Evolutionary conservation across 768 basidiomycete genomes (phyloP), one percentile per base, ranked within the genome.

Genomic region (Suillus hirtellus): DNA sequence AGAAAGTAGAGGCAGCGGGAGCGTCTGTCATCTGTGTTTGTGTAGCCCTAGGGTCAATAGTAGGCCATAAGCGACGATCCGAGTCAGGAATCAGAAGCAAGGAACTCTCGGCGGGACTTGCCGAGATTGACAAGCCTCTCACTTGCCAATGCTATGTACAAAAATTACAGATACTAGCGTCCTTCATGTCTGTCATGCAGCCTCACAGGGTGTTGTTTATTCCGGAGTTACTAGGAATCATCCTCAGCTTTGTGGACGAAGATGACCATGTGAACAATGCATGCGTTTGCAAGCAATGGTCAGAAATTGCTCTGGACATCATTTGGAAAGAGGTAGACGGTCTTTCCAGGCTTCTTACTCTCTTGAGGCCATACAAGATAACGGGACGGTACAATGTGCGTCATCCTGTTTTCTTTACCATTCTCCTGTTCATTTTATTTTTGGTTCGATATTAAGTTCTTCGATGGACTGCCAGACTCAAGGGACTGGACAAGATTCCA

Each of bases 241-340:
- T 89, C 10, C 84, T 89, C 70, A 72, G 72, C 38, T 81, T 78
- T 64, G 67, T 86, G 27, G 82, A 83, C 64, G 67, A 67, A 9
- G 38, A 63, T 1, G 71, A 79, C 4, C 82, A 85, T 66, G 76
- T 76, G 1, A 63, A 63, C 1, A 86, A 82, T 59, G 86, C 84
- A 2, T 73, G 75, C 37, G 85, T 88, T 17, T 89, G 84, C 77
- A 86, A 80, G 66, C 67, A 64, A 54, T 89, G 88, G 88, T 84
- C 83, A 1, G 80, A 84, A 12, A 72, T 84, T 31, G 84, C 86
- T 1, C 71, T 89, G 61, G 83, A 87, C 68, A 68, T 75, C n/a
- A 69, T 89, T 0, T 89, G 88, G 88, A 78, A 73, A 60, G 80
- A 86, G 2, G 80, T 88, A 8, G 72, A 78, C 59, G 78, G 83